Percentiles rank a stretch among this genome's conserved stretches.
phyloP scores from a whole-genome alignment of 139 green algal genomes.

The Mychonastes homosphaera region DNA sequence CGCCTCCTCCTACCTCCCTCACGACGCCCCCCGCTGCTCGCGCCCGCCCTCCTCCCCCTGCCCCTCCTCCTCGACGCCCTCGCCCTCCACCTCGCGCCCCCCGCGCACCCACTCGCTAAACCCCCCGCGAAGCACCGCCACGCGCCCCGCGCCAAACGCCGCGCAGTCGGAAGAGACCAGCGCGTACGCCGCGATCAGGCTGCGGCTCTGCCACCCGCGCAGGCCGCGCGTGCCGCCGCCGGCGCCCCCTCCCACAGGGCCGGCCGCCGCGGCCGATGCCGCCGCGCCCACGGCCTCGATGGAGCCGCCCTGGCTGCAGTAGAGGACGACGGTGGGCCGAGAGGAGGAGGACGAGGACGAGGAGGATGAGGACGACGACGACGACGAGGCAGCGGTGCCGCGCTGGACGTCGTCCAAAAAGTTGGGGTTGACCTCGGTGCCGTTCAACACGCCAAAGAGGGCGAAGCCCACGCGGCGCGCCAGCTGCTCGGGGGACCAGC shows the following conservation, averaged over 20 bases:
- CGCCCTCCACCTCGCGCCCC: too few relatives aligned
- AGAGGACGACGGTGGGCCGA: not conserved
- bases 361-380: not conserved
- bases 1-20: too few relatives aligned
- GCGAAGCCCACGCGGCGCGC: conserved; percentile 45
- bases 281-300: not conserved
- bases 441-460: conserved; percentile 59
- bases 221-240: not conserved
- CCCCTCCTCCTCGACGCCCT: too few relatives aligned
- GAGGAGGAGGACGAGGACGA: not conserved
- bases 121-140: too few relatives aligned
- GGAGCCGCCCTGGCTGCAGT: not conserved
- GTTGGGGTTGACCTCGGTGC: conserved; percentile 42
- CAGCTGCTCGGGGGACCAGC: conserved; percentile 27
- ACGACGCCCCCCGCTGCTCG: too few relatives aligned
- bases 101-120: too few relatives aligned
- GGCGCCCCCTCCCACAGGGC: not conserved
- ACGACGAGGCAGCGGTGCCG: not conserved
- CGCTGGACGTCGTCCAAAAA: not conserved
- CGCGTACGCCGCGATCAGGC: not conserved
- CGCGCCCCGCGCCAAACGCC: too few relatives aligned
- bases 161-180: too few relatives aligned
- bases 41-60: too few relatives aligned
- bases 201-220: conserved; percentile 6
- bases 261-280: not conserved